Percentiles rank a stretch among this genome's conserved stretches.
Conservation (phyloP, 1,139 yeast genomes). For the Hansenula sp. region DNA sequence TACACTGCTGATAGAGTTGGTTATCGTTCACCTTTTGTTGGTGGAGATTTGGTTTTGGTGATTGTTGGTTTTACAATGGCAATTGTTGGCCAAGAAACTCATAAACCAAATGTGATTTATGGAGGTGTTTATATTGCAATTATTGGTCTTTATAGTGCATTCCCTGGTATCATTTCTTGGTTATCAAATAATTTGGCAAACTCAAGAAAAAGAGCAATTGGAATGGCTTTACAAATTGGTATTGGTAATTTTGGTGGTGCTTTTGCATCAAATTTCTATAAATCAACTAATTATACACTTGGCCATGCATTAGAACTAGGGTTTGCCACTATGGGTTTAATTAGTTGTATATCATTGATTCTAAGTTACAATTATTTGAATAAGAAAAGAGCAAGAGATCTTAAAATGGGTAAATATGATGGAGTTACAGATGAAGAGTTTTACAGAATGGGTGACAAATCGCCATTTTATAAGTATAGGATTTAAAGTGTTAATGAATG, state of each 20-base stretch:
- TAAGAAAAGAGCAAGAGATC: constrained; percentile 16
- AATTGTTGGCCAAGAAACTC: constrained; percentile 18
- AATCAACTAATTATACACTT: constrained; percentile 5
- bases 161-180: not conserved
- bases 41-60: constrained; percentile 24
- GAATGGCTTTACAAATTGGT: constrained; percentile 36
- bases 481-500: too few relatives aligned
- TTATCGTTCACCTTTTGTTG: constrained; percentile 30
- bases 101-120: not conserved
- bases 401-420: constrained; percentile 25
- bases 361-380: constrained; percentile 22
- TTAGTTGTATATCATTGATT: constrained; percentile 9
- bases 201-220: constrained; percentile 33
- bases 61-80: constrained; percentile 31
- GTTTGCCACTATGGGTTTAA: constrained; percentile 14
- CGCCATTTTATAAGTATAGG: constrained; percentile 4
- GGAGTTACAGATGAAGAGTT: constrained; percentile 22
- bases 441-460: constrained; percentile 29
- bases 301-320: constrained; percentile 15
- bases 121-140: not conserved
- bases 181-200: constrained; percentile 12
- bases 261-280: constrained; percentile 27
- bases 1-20: constrained; percentile 27
- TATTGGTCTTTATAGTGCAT: not conserved
- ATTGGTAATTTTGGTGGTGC: constrained; percentile 37